These are phyloP conservation scores for Marasmius sp. DNA, from an alignment of 1,284 basidiomycete species.

Conservation along the genomic window DNA sequence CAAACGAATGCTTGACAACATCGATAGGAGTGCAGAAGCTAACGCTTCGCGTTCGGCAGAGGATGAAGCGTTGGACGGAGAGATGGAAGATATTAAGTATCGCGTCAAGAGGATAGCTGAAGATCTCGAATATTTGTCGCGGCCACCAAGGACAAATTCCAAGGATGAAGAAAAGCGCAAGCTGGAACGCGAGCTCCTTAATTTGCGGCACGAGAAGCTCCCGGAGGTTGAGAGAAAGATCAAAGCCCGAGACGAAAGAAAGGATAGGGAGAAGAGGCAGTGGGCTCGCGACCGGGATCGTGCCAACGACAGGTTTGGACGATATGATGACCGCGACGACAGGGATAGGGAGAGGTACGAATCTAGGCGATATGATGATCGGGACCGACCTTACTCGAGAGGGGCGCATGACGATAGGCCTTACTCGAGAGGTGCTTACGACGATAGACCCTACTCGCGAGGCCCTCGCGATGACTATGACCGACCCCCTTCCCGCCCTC, in stretches of 20 bases:
- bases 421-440: conserved; percentile 33
- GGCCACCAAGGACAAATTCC: conserved; percentile 70
- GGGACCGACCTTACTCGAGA: conserved; percentile 37
- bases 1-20: conserved; percentile 83
- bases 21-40: conserved; percentile 72
- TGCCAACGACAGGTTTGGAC: conserved; percentile 79
- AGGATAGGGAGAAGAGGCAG: conserved; percentile 76
- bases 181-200: conserved; percentile 87
- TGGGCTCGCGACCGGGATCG: conserved; percentile 82
- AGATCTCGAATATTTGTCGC: conserved; percentile 88
- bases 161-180: conserved; percentile 88
- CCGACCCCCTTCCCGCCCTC: conserved; percentile 13
- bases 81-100: conserved; percentile 87
- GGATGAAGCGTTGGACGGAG: conserved; percentile 87
- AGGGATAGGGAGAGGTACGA: conserved; percentile 41
- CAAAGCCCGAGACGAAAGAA: conserved; percentile 76
- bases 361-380: conserved; percentile 37
- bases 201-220: conserved; percentile 88
- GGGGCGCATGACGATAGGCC: conserved; percentile 37
- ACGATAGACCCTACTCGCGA: conserved; percentile 33
- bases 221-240: conserved; percentile 90
- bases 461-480: conserved; percentile 28
- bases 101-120: conserved; percentile 89
- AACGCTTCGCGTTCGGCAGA: conserved; percentile 66
- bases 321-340: conserved; percentile 51